phyloP scores from a whole-genome alignment of 2,329 filamentous ascomycete species.

The Sporothrix protearum region DNA sequence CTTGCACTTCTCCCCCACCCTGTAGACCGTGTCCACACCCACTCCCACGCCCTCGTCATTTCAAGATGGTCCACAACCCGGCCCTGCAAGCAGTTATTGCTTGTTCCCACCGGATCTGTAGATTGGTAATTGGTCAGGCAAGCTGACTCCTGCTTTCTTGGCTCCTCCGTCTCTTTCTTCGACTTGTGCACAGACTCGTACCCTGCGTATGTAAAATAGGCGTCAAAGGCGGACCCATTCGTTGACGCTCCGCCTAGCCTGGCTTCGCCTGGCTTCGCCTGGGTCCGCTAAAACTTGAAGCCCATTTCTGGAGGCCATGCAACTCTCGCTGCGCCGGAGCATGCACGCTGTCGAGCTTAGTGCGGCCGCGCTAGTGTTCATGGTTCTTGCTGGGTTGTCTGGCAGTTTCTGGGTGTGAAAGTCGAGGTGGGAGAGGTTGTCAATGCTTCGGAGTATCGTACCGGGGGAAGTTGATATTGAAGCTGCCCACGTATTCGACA shows the following conservation, averaged over 20 bases:
- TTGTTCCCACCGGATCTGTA: not conserved
- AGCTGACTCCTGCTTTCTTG: not conserved
- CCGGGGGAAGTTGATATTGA: not conserved
- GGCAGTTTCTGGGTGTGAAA: not conserved
- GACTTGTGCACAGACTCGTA: not conserved
- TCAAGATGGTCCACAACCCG: constrained; percentile 10
- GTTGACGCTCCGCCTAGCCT: constrained; percentile 15
- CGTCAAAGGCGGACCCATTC: constrained; percentile 9
- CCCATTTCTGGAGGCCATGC: constrained; percentile 7
- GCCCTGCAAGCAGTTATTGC: not conserved
- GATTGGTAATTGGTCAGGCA: constrained; percentile 2
- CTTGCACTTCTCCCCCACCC: not conserved
- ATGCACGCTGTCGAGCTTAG: constrained; percentile 25
- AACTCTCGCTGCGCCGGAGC: constrained; percentile 21
- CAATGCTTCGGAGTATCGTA: not conserved
- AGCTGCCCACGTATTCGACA: too few species aligned
- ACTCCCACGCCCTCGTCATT: constrained; percentile 17
- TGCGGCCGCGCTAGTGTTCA: constrained; percentile 19
- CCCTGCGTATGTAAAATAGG: not conserved
- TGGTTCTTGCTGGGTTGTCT: not conserved
- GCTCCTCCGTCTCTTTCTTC: not conserved
- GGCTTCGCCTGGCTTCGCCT: not conserved
- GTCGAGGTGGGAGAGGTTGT: too few species aligned
- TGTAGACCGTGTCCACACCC: constrained; percentile 4
- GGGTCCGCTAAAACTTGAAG: not conserved